phyloP scores from a whole-genome alignment of 2,329 filamentous ascomycete species.

The Sporothrix inflata region DNA sequence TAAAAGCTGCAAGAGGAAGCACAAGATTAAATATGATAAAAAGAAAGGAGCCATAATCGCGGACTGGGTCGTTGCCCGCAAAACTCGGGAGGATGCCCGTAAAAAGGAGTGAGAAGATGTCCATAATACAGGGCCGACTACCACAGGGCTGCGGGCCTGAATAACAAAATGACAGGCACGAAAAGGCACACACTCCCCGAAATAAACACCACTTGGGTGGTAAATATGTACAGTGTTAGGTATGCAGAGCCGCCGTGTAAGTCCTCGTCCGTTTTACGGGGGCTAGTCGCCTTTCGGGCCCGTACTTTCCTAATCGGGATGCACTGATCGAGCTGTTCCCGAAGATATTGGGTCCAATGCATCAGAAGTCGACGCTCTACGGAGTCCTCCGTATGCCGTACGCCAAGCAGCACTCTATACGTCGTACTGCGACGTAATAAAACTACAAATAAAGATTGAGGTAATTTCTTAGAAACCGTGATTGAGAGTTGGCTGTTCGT shows the following conservation, averaged over 20 bases:
- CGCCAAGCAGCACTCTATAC: not conserved
- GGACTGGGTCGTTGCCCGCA: not conserved
- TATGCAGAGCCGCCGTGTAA: constrained; percentile 8
- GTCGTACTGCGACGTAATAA: not conserved
- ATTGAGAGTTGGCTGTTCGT: not conserved
- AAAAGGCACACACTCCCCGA: not conserved
- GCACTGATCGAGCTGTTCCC: too few relatives aligned
- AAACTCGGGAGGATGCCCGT: not conserved
- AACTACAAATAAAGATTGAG: not conserved
- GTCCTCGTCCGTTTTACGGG: constrained; percentile 7
- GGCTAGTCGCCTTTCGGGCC: not conserved
- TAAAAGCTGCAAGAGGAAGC: too few relatives aligned
- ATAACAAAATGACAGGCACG: not conserved
- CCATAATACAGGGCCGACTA: not conserved
- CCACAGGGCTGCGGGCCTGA: not conserved
- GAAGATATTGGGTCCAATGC: not conserved
- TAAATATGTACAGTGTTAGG: not conserved
- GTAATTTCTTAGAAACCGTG: not conserved
- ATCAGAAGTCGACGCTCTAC: not conserved
- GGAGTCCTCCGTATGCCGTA: not conserved
- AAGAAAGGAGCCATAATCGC: not conserved
- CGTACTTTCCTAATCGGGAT: constrained; percentile 16
- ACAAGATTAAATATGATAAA: not conserved
- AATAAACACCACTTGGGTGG: not conserved
- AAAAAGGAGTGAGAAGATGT: not conserved